Evolutionary conservation across 768 basidiomycete species (phyloP).

Genomic region (Exsudoporus frostii): DNA sequence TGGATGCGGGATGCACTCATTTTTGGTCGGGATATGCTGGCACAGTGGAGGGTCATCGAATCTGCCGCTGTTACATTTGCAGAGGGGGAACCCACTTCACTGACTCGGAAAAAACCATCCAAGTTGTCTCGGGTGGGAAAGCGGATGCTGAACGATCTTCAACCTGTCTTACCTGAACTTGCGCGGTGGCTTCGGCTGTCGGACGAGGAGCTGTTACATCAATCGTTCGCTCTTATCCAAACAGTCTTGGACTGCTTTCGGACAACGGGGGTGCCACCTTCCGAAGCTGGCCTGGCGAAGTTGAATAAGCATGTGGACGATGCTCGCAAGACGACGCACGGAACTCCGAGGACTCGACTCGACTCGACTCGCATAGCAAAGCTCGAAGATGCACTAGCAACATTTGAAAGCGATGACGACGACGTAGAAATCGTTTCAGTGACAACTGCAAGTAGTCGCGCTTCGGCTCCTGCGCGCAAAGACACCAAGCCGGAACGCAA

Average conservation of each 20-base stretch:
- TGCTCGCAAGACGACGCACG: constrained; percentile 49
- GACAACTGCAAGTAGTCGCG: constrained; percentile 18
- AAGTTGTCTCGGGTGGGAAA: constrained; percentile 60
- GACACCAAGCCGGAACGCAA: constrained; percentile 17
- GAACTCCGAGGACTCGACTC: constrained; percentile 49
- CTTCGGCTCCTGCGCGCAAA: constrained; percentile 8
- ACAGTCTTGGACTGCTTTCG: constrained; percentile 76
- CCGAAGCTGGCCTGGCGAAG: constrained; percentile 55
- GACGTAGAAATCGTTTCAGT: constrained; percentile 55
- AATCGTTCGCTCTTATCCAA: constrained; percentile 81
- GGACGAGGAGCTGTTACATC: constrained; percentile 87
- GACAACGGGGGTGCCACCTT: constrained; percentile 54
- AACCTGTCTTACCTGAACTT: constrained; percentile 75
- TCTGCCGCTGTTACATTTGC: constrained; percentile 39
- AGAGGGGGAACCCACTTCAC: constrained; percentile 18
- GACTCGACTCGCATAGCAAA: constrained; percentile 54
- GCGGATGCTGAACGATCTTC: constrained; percentile 75
- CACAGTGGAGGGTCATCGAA: constrained; percentile 78
- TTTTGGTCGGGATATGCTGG: constrained; percentile 83
- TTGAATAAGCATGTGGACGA: constrained; percentile 63
- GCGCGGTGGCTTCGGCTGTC: constrained; percentile 89
- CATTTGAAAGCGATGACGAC: constrained; percentile 63
- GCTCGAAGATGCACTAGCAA: constrained; percentile 62
- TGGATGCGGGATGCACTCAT: constrained; percentile 99
- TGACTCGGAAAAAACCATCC: constrained; percentile 34